Evolutionary conservation across 1,139 yeast genomes (phyloP), one percentile per base, ranked within the genome.

Genomic region (Trichomonascaceae sp.): DNA sequence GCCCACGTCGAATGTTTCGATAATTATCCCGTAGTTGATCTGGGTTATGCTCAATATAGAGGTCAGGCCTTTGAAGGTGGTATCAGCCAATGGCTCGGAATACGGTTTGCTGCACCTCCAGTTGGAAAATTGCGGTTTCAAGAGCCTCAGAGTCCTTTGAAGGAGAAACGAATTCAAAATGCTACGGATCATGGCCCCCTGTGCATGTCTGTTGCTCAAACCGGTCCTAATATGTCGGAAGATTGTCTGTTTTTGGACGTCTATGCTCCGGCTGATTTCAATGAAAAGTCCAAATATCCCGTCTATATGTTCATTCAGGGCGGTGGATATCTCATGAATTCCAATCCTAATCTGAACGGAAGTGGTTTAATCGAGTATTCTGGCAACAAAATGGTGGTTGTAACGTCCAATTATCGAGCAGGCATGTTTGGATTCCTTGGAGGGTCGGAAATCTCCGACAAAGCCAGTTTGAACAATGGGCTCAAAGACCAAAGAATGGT

Each of bases 351-450:
- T 2, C 65, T 69, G 53, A 66, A 71, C 55, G 72, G 71, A 19
- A 54, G 68, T 3, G 52, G 53, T 7, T 61, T 72, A 17, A 70
- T 72, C 1, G 54, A 59, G 27, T 43, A 53, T 7, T 58, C 56
- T 20, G 69, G 64, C 5, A 59, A 61, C 12, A 63, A 66, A 51
- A 64, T 67, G 24, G 66, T 71, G 47, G 70, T 70, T 22, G 74
- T 73, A 13, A 62, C 73, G 4, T 49, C 70, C 53, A 72, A 73
- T 60, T 73, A 73, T 55, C 64, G 77, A 43, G 62, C 72, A 1
- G 70, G 70, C 4, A 60, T 65, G 1, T 61, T 71, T 38, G 76
- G 76, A 2, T 70, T 69, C 55, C 63, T 64, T 36, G 63, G 63
- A 47, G 61, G 66, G 39, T 45, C 58, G 7, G 61, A 54, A 32